Conservation (phyloP, 768 basidiomycete species). For the Gymnopilus dilepis region DNA sequence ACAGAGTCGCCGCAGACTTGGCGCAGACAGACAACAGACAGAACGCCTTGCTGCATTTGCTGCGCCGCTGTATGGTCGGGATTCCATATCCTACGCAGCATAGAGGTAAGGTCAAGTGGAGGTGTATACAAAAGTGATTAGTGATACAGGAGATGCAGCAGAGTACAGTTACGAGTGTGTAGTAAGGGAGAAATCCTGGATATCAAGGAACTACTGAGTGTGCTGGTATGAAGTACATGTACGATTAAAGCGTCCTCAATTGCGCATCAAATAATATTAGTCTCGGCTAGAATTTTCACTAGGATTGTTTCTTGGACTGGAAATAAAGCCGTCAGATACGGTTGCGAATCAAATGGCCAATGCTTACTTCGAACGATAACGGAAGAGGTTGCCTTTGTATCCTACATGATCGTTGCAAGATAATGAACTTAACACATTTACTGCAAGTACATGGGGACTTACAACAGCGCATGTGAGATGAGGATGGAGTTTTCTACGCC, state of each 20-base stretch:
- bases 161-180: not conserved
- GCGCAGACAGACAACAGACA: no score
- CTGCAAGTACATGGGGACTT: conserved; percentile 27
- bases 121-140: no score
- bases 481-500: conserved; percentile 52
- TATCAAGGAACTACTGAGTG: not conserved
- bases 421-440: conserved; percentile 17
- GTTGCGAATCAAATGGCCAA: not conserved
- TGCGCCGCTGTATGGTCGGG: not conserved
- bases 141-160: not conserved
- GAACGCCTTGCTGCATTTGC: not conserved
- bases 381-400: conserved; percentile 50
- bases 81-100: no score
- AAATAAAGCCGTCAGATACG: conserved; percentile 1
- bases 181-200: not conserved
- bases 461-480: conserved; percentile 66
- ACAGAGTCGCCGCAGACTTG: no score
- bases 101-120: no score
- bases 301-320: conserved; percentile 44
- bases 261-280: conserved; percentile 37
- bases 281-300: conserved; percentile 37
- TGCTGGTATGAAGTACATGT: not conserved
- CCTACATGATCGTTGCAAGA: conserved; percentile 34
- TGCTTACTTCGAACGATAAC: conserved; percentile 55
- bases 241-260: not conserved